Percentiles rank a stretch among this genome's conserved stretches.
Conservation (phyloP, 306 rosid species). For the Gastrolobium villosum region DNA sequence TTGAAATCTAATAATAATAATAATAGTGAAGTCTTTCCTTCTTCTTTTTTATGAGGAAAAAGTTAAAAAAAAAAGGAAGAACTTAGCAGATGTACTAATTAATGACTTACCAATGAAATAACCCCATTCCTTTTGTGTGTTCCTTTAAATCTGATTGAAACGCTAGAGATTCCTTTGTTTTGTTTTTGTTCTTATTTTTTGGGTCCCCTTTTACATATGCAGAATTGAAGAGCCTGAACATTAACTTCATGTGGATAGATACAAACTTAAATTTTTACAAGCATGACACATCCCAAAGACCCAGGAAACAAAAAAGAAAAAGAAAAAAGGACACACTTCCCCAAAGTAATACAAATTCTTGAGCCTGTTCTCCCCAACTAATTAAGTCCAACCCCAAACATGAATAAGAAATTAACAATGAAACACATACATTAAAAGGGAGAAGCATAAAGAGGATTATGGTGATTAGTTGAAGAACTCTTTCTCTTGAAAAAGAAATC, state of each 20-base stretch:
- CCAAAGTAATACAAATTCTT: not conserved
- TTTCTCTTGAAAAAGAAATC: constrained; percentile 67
- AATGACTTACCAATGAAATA: too few species aligned
- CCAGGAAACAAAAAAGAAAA: not conserved
- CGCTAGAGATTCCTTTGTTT: not conserved
- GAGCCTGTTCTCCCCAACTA: not conserved
- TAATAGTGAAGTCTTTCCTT: too few species aligned
- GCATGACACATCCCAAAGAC: not conserved
- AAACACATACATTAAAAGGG: constrained; percentile 26
- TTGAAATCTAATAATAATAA: too few species aligned
- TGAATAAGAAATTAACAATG: not conserved
- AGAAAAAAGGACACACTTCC: not conserved
- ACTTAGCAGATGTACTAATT: too few species aligned
- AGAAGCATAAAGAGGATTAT: constrained; percentile 62
- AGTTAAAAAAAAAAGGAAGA: too few species aligned
- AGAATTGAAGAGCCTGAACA: not conserved
- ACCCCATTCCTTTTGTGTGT: not conserved
- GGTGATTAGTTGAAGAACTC: constrained; percentile 46
- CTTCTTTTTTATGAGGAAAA: too few species aligned
- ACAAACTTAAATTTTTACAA: constrained; percentile 18
- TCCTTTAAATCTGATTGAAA: not conserved
- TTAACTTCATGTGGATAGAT: not conserved
- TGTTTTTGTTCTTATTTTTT: not conserved
- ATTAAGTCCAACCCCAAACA: not conserved
- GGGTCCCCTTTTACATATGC: not conserved